Base-by-base conservation (phyloP, 106 monocot species). In the Acanthochlamys bracteata region DNA sequence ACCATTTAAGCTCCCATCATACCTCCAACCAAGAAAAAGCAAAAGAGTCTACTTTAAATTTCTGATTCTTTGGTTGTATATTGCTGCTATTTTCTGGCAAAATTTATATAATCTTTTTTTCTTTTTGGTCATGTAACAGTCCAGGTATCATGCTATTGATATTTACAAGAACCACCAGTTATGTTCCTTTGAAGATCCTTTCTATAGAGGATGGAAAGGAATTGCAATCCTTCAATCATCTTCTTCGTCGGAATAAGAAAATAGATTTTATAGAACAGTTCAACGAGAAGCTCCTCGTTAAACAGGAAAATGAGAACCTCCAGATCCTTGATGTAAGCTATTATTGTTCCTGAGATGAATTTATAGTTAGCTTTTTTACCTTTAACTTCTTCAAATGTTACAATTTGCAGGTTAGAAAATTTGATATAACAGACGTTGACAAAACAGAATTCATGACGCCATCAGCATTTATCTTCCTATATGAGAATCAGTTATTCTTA, bases 221-320 rank as follows among this genome's bases (percentile, higher is more conserved):
- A 15, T 62, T 84, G 63, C 81, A 84, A 66, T 81, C 81, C 49
- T 89, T 89, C 65, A 78, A 71, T 68, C 88, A 83, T 59, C 57
- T 78, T 33, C 20, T 81, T 17, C 84, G 81, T 53, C 81, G 84
- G 6, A 84, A 78, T 67, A 89, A 84, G 66, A 89, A 84, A 65
- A 73, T 89, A 24, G 81, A 84, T 24, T 84, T 89, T 59, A 89
- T 89, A 1, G 81, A 89, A 67, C 84, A 81, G 75, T 89, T 89
- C 59, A 89, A 89, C 59, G 89, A 89, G 69, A 89, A 89, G 68
- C 89, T 89, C 33, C 33, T 89, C 25, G 81, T 84, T 53, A 89
- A 89, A 67, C 89, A 89, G 69, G 89, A 89, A 43, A 84, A 89
- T 24, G 84, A 84, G 78, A 84, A 89, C 65, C 76, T 89, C 17